Percentiles rank a stretch among this genome's conserved stretches.
Conservation (phyloP, 495 filamentous ascomycete genomes). For the Podospora pseudocomata region DNA sequence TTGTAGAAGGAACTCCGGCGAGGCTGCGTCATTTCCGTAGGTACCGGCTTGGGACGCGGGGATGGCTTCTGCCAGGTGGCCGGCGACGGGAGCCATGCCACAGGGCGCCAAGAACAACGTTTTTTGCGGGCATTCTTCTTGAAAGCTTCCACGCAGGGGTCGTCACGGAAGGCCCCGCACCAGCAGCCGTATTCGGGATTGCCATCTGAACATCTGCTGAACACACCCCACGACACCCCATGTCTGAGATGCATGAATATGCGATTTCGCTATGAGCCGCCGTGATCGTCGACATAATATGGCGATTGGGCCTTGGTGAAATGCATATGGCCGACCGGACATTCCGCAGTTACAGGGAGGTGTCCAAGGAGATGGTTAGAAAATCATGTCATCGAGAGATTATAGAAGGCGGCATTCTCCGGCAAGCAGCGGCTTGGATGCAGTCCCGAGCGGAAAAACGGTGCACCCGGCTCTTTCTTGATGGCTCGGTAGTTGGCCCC, state of each 20-base stretch:
- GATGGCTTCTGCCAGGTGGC: constrained; percentile 5
- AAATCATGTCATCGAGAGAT: not conserved
- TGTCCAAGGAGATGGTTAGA: not conserved
- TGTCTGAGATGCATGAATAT: constrained; percentile 16
- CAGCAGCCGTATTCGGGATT: not conserved
- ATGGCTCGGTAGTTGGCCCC: not conserved
- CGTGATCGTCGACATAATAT: not conserved
- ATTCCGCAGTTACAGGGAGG: constrained; percentile 2
- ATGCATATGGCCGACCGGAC: not conserved
- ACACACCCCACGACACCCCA: not conserved
- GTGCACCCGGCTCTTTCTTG: not conserved
- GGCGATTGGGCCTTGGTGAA: not conserved
- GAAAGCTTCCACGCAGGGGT: constrained; percentile 25
- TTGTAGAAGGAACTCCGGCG: constrained; percentile 33
- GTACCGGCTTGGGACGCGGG: constrained; percentile 24
- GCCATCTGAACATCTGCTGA: not conserved
- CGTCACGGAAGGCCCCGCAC: not conserved
- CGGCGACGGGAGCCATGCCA: not conserved
- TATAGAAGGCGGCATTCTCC: not conserved
- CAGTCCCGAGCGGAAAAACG: not conserved
- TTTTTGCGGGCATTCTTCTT: constrained; percentile 12
- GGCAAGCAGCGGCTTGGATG: not conserved
- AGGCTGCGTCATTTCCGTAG: constrained; percentile 17
- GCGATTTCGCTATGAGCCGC: constrained; percentile 18
- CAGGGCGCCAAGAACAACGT: constrained; percentile 20